Conservation (phyloP, 2,329 filamentous ascomycete genomes). For the Phialemonium atrogriseum region DNA sequence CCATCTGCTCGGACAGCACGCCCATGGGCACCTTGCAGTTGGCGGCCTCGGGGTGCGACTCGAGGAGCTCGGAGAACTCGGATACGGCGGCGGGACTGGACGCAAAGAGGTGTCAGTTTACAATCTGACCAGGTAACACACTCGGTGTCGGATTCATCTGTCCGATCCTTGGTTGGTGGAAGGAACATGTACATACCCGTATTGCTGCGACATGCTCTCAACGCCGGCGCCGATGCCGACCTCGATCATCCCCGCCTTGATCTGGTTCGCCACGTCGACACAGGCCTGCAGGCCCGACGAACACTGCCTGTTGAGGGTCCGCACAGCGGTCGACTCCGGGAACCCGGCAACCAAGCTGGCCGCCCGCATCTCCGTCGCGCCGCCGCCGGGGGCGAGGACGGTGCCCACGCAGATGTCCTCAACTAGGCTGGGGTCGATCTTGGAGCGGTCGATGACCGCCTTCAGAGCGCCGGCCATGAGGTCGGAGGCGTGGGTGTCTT, state of each 20-base stretch:
- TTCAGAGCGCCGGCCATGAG: slow-evolving; percentile 77
- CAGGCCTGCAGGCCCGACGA: slow-evolving; percentile 87
- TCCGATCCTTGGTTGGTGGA: too few relatives aligned
- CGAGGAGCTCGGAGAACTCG: slow-evolving; percentile 87
- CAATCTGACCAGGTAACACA: too few relatives aligned
- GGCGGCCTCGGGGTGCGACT: slow-evolving; percentile 69
- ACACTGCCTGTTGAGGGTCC: slow-evolving; percentile 88
- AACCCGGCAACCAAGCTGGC: slow-evolving; percentile 87
- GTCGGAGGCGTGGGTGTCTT: slow-evolving; percentile 84
- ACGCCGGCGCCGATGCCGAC: slow-evolving; percentile 89
- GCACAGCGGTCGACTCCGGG: slow-evolving; percentile 75
- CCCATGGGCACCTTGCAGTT: slow-evolving; percentile 99
- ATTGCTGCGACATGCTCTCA: slow-evolving; percentile 91
- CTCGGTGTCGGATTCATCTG: too few relatives aligned
- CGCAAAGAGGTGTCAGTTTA: slow-evolving; percentile 1
- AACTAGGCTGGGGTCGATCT: slow-evolving; percentile 79
- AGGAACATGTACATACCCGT: slow-evolving; percentile 56
- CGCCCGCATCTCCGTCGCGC: slow-evolving; percentile 93
- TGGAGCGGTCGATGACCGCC: slow-evolving; percentile 73
- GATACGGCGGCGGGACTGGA: slow-evolving; percentile 69
- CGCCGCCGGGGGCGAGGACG: slow-evolving; percentile 86
- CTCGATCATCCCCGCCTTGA: slow-evolving; percentile 88
- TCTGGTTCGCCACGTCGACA: slow-evolving; percentile 89
- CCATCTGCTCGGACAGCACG: slow-evolving; percentile 88
- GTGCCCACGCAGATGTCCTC: slow-evolving; percentile 90